These are phyloP conservation scores for Fraxinus sp. DNA, from an alignment of 305 asterid genomes.

Conservation along the genomic window DNA sequence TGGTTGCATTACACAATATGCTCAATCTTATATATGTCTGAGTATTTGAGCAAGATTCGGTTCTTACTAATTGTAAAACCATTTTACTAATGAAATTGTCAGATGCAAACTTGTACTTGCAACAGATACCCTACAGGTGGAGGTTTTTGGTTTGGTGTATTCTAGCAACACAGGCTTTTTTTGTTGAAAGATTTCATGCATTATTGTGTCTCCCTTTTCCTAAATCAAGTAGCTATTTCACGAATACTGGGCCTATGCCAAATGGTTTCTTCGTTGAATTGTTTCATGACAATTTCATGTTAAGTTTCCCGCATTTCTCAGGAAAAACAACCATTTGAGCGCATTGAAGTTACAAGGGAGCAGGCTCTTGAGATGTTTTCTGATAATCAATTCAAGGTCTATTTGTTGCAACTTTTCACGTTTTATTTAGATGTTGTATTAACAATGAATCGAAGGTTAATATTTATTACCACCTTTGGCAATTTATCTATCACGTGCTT, in stretches of 20 bases:
- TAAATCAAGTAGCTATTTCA: not conserved
- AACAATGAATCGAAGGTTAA: not conserved
- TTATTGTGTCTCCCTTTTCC: not conserved
- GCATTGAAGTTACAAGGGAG: constrained; percentile 81
- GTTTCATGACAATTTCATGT: not conserved
- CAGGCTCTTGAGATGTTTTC: constrained; percentile 91
- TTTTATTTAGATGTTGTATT: not conserved
- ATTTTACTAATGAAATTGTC: not conserved
- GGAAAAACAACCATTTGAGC: constrained; percentile 93
- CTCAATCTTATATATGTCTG: not conserved
- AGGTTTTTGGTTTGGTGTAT: not conserved
- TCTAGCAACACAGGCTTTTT: not conserved
- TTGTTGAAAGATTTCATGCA: not conserved
- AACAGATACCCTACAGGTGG: not conserved
- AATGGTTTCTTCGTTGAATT: not conserved
- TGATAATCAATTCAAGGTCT: constrained; percentile 86
- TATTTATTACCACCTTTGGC: not conserved
- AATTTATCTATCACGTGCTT: not conserved
- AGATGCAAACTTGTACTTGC: not conserved
- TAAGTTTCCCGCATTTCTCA: constrained; percentile 29
- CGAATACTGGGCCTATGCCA: not conserved
- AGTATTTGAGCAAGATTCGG: not conserved
- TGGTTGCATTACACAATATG: not conserved
- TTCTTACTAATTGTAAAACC: not conserved
- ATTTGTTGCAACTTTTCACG: constrained; percentile 2